A percentile compares a stretch with the other conserved stretches of the same genome.
Evolutionary conservation across 1,139 yeast species (phyloP).

Genomic region (Yamadazyma triangularis): DNA sequence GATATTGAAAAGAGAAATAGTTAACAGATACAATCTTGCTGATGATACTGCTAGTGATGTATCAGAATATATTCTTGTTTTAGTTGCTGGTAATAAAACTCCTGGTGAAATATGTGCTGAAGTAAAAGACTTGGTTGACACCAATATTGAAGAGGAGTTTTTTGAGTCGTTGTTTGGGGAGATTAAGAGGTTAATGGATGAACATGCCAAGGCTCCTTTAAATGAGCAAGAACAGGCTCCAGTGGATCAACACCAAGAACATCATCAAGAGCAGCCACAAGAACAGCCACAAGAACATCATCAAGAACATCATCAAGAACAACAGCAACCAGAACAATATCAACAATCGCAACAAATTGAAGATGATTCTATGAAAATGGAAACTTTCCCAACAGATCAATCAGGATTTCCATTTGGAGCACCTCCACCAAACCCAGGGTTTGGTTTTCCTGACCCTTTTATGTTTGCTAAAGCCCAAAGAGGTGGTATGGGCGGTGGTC

Average conservation of each 20-base stretch:
- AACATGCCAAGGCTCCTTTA: slow-evolving; percentile 7
- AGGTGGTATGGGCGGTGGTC: background rate
- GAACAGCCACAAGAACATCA: slow-evolving; percentile 8
- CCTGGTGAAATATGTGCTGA: slow-evolving; percentile 63
- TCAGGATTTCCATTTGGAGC: too few species aligned
- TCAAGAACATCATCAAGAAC: too few species aligned
- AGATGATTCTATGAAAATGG: slow-evolving; percentile 1
- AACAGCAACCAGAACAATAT: too few species aligned
- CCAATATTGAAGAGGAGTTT: slow-evolving; percentile 50
- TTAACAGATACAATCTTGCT: slow-evolving; percentile 25
- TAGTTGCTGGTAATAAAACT: slow-evolving; percentile 68
- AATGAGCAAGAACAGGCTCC: slow-evolving; percentile 13
- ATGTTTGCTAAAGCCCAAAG: too few species aligned
- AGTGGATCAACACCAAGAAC: too few species aligned
- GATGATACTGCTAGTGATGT: slow-evolving; percentile 70
- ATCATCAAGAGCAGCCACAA: slow-evolving; percentile 15
- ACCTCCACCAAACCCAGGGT: background rate
- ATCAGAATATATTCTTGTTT: slow-evolving; percentile 72
- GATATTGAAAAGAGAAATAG: slow-evolving; percentile 33
- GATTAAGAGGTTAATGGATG: slow-evolving; percentile 33
- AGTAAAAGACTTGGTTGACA: slow-evolving; percentile 61
- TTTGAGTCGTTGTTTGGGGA: slow-evolving; percentile 54
- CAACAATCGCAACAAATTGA: too few species aligned
- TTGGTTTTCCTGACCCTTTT: background rate
- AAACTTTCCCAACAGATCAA: background rate